Percentiles rank a stretch among this genome's conserved stretches.
Evolutionary conservation across 2,329 filamentous ascomycete genomes (phyloP).

Genomic region (Botrytis pseudocinerea): DNA sequence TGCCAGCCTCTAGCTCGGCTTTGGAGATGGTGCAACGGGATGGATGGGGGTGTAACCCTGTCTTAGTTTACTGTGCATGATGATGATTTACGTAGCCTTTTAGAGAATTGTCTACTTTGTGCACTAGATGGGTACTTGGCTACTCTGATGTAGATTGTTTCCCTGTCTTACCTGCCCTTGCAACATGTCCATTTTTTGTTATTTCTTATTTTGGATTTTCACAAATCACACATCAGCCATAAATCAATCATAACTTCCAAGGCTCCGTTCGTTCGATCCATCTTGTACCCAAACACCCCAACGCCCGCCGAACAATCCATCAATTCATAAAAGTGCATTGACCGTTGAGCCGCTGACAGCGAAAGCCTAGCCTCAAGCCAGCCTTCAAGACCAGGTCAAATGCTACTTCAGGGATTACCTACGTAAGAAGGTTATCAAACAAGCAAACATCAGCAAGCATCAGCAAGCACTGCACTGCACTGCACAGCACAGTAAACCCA

Average conservation of each 20-base stretch:
- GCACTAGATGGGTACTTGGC: no score
- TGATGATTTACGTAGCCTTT: neutral
- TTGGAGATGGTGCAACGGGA: neutral
- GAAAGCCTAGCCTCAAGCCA: neutral
- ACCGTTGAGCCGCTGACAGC: neutral
- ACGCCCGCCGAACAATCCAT: neutral
- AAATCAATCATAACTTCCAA: neutral
- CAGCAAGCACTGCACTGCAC: neutral
- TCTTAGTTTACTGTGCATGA: neutral
- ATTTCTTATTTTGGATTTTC: neutral
- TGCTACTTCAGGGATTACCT: slow-evolving; percentile 1
- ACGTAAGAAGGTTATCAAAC: slow-evolving; percentile 10
- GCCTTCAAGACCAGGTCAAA: neutral
- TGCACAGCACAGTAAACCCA: neutral
- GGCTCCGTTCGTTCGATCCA: neutral
- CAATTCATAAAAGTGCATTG: neutral
- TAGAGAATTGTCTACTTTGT: neutral
- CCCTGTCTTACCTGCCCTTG: neutral
- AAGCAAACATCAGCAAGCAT: neutral
- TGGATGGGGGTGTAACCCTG: neutral
- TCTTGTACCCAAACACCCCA: neutral
- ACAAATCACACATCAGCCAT: neutral
- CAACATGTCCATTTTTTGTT: neutral
- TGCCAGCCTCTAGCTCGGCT: neutral
- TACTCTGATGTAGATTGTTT: no score